Evolutionary conservation across 2,329 filamentous ascomycete species (phyloP).

Genomic region (Lojkania enalia): DNA sequence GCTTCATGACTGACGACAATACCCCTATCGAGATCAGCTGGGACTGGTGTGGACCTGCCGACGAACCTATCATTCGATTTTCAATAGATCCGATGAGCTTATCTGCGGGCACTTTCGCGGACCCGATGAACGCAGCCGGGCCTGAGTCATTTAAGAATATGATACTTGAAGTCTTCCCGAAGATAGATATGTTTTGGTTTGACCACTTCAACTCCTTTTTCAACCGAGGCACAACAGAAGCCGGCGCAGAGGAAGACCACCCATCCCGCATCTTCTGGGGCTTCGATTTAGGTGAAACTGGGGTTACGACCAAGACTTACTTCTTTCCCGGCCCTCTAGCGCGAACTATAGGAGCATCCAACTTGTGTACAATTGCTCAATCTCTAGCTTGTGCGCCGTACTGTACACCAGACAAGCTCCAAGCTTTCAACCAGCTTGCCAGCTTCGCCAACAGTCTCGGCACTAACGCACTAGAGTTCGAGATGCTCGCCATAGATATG

Average conservation of each 20-base stretch:
- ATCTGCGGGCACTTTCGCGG: neutral
- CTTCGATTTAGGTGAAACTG: neutral
- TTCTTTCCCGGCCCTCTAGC: neutral
- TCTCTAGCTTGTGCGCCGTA: neutral
- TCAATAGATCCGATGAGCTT: neutral
- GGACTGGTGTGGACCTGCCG: neutral
- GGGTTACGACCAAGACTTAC: neutral
- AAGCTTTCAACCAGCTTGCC: too few species aligned
- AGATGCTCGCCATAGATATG: slow-evolving; percentile 1
- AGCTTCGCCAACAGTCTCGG: neutral
- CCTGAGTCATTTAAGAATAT: neutral
- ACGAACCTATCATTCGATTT: neutral
- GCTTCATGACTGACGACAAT: slow-evolving; percentile 2
- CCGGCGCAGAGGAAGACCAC: neutral
- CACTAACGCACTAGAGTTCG: neutral
- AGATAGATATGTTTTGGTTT: neutral
- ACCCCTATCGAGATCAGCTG: slow-evolving; percentile 2
- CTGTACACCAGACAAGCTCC: neutral
- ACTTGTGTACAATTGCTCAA: neutral
- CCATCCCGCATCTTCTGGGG: neutral
- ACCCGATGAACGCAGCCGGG: neutral
- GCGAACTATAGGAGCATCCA: neutral
- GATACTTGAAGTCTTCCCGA: neutral
- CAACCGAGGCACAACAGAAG: neutral
- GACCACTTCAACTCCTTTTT: neutral